Conservation (phyloP, 73 alveolate genomes). For the Effrenium voratum region DNA sequence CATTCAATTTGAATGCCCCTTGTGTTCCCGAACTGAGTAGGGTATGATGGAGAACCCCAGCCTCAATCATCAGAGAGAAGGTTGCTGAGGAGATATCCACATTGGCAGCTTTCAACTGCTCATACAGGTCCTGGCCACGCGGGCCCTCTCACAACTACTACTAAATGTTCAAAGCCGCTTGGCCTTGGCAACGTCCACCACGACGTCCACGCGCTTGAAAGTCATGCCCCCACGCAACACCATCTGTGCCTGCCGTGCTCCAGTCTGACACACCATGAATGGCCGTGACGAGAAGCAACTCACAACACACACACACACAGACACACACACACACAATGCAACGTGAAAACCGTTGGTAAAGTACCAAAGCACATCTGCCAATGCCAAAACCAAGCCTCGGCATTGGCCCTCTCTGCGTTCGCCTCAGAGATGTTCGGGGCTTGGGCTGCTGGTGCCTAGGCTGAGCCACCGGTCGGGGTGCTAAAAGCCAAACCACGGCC, state of each 20-base stretch:
- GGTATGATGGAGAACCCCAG: not conserved
- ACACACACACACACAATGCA: too few relatives aligned
- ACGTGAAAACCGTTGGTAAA: too few relatives aligned
- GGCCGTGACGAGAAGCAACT: too few relatives aligned
- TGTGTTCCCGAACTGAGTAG: not conserved
- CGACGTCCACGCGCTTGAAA: slow-evolving; percentile 84
- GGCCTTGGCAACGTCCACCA: slow-evolving; percentile 40
- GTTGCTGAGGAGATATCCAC: slow-evolving; percentile 55
- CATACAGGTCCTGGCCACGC: slow-evolving; percentile 44
- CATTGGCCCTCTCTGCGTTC: slow-evolving; percentile 56
- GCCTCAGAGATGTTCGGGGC: slow-evolving; percentile 40
- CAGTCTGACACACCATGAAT: too few relatives aligned
- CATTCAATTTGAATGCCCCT: not conserved
- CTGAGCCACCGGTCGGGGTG: not conserved
- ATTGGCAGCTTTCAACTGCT: slow-evolving; percentile 50
- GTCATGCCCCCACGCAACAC: slow-evolving; percentile 65
- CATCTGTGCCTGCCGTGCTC: slow-evolving; percentile 53
- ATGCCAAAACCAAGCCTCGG: not conserved
- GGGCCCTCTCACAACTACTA: not conserved
- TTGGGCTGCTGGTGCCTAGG: slow-evolving; percentile 33
- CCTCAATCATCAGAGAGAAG: slow-evolving; percentile 68
- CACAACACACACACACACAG: too few relatives aligned
- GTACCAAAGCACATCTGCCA: not conserved
- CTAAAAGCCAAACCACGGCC: not conserved
- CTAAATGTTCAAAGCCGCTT: not conserved